Evolutionary conservation across 2,329 filamentous ascomycete species (phyloP).

Genomic region (Aspergillus terreus): DNA sequence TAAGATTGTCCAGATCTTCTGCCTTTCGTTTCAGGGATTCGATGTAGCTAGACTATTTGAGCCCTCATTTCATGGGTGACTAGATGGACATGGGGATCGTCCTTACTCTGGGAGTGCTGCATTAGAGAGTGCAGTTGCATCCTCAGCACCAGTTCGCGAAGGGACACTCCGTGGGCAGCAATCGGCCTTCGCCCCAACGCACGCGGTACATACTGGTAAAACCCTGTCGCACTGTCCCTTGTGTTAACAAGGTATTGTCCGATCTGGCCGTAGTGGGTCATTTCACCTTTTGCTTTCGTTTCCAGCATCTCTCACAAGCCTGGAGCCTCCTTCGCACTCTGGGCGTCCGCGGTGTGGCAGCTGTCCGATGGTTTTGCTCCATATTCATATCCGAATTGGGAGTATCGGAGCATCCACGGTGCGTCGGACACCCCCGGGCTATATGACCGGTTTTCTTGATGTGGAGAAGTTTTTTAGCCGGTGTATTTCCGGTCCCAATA

Average conservation of each 20-base stretch:
- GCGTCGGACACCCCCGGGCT: too few relatives aligned
- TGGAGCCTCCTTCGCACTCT: conserved; percentile 13
- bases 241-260: neutral
- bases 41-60: conserved; percentile 9
- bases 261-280: neutral
- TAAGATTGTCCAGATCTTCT: conserved; percentile 11
- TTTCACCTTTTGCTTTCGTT: conserved; percentile 29
- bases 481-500: too few relatives aligned
- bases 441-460: too few relatives aligned
- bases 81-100: too few relatives aligned
- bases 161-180: conserved; percentile 15
- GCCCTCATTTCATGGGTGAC: neutral
- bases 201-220: conserved; percentile 16
- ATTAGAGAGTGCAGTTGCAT: conserved; percentile 15
- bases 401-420: too few relatives aligned
- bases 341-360: neutral
- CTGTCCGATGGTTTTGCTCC: neutral
- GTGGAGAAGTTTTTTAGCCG: too few relatives aligned
- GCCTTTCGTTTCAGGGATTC: conserved; percentile 18
- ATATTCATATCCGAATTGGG: neutral
- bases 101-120: conserved; percentile 12
- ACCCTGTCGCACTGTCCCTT: conserved; percentile 17
- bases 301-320: conserved; percentile 31
- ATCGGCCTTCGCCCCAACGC: conserved; percentile 6
- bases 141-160: conserved; percentile 10